Evolutionary conservation across 2,329 filamentous ascomycete species (phyloP), one percentile per base, ranked within the genome.

Genomic region (Colletotrichum melonis): DNA sequence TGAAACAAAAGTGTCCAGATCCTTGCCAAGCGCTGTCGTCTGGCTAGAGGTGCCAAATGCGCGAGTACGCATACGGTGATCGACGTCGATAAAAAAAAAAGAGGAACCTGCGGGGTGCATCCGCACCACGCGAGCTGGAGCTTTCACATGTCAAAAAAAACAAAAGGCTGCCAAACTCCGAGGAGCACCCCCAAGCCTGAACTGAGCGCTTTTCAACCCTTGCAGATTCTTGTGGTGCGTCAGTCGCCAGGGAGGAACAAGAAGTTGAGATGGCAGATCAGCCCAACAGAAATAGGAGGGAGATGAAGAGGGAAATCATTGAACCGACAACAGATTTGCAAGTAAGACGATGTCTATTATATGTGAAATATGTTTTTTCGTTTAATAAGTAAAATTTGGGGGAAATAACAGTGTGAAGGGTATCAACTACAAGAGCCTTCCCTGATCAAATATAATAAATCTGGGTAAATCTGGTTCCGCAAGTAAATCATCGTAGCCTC

Each of bases 91-190:
- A 8, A n/a, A 63, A 70, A 64, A 69, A 70, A 73, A 73, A 71
- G 67, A 73, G 71, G 71, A 73, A 73, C 67, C 62, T 73, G 71
- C 67, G 71, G 71, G 71, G 67, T 73, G 67, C 67, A 58, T 70
- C 60, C 56, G 62, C 62, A 66, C 71, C 71, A 73, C 67, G 71
- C 67, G 57, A 68, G 46, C 58, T 63, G 4, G 42, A 56, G 46
- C 70, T 73, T 73, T 73, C 71, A 73, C 71, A 73, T 73, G 71
- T 66, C 70, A 73, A 52, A 49, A 49, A 49, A 60, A 71, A 26
- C 4, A 42, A 3, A 52, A 2, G 54, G 30, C 63, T 32, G 55
- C n/a, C 56, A n/a, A n/a, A 46, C 35, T 58, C 69, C 46, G 55
- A 73, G 55, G 49, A 56, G 22, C 8, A 64, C 55, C 59, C 57